Conservation (phyloP, 352 stramenopile species). For the Blastocystis sp. region DNA sequence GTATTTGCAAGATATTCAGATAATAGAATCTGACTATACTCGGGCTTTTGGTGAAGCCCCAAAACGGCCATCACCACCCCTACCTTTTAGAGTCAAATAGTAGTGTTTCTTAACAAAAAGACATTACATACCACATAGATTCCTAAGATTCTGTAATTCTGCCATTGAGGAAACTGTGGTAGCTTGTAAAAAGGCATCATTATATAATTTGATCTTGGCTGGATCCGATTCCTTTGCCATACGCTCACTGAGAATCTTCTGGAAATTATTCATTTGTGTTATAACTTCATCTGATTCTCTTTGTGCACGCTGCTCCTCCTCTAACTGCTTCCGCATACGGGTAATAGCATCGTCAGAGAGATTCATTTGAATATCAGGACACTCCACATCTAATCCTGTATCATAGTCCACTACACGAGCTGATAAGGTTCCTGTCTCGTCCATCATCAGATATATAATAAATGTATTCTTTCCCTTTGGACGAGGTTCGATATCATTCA, state of each 20-base stretch:
- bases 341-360: not conserved
- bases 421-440: not conserved
- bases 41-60: not conserved
- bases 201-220: not conserved
- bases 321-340: not conserved
- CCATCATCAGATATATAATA: constrained; percentile 1
- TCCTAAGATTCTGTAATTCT: not conserved
- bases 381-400: not conserved
- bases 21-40: not conserved
- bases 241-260: not conserved
- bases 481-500: not conserved
- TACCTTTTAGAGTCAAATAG: not conserved
- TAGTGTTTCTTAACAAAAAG: not conserved
- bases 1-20: too few relatives aligned
- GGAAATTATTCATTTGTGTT: not conserved
- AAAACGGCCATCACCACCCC: not conserved
- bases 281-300: not conserved
- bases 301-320: not conserved
- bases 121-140: not conserved
- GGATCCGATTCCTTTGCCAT: not conserved
- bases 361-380: not conserved
- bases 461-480: not conserved
- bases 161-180: not conserved
- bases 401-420: constrained; percentile 2
- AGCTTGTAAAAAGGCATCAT: not conserved